These are phyloP conservation scores for Nigrospora sphaerica DNA, from an alignment of 2,329 filamentous ascomycete genomes.

Conservation along the genomic window DNA sequence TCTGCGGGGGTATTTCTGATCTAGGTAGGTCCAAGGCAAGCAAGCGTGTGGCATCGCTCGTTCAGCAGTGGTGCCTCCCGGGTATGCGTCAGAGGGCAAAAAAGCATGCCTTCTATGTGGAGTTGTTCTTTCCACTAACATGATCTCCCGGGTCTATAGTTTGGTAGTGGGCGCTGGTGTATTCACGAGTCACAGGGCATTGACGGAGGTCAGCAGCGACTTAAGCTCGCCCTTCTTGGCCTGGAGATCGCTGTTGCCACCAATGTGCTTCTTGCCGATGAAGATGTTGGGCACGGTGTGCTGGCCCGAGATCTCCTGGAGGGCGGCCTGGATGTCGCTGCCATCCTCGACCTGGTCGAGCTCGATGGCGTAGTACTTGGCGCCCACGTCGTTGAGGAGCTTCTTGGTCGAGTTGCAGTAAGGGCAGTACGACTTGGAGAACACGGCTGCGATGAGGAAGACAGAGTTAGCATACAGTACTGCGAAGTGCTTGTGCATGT, in stretches of 20 bases:
- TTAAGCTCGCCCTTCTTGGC: conserved; percentile 58
- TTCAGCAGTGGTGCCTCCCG: too few species aligned
- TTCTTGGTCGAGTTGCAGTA: conserved; percentile 80
- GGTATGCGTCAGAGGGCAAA: too few species aligned
- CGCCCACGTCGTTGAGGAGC: conserved; percentile 60
- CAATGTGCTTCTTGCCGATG: conserved; percentile 86
- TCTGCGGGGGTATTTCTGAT: too few species aligned
- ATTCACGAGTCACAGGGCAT: conserved; percentile 44
- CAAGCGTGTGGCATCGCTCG: too few species aligned
- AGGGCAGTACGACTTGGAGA: conserved; percentile 95
- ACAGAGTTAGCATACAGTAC: conserved; percentile 1
- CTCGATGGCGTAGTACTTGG: conserved; percentile 71
- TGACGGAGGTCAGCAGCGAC: conserved; percentile 54
- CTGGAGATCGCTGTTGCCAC: conserved; percentile 88
- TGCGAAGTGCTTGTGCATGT: too few species aligned
- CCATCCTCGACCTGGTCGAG: conserved; percentile 83
- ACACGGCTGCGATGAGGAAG: conserved; percentile 59
- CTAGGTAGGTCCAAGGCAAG: too few species aligned
- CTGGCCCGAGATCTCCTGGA: conserved; percentile 74
- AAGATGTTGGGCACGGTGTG: conserved; percentile 93
- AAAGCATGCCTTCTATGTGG: neutral
- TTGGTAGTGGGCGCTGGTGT: too few species aligned
- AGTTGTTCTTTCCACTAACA: neutral
- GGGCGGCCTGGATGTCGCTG: conserved; percentile 71
- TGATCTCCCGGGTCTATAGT: neutral